phyloP scores from a whole-genome alignment of 148 eudicot species.

The Spergularia marina region DNA sequence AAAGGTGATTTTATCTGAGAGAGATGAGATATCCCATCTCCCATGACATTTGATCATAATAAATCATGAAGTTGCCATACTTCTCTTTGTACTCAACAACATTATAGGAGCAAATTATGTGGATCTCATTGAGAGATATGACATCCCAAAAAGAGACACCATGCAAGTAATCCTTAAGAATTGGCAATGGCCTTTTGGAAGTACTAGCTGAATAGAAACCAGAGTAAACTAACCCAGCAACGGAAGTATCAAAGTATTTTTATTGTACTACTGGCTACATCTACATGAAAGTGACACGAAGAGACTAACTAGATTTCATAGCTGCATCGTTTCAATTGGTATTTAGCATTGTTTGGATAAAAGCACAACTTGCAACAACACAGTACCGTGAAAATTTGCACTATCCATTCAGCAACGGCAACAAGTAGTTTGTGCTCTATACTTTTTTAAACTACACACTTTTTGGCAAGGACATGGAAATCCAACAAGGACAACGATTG shows the following conservation, averaged over 20 bases:
- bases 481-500: neutral
- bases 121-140: neutral
- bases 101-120: too few relatives aligned
- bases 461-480: slow-evolving; percentile 18
- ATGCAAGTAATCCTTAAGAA: too few relatives aligned
- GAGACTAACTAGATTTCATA: neutral
- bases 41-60: neutral
- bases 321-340: neutral
- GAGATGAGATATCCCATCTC: neutral
- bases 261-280: neutral
- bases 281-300: slow-evolving; percentile 10
- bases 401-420: slow-evolving; percentile 5
- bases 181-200: too few relatives aligned
- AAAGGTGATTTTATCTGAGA: neutral
- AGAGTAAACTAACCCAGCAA: neutral
- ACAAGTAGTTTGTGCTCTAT: slow-evolving; percentile 1
- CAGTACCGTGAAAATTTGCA: slow-evolving; percentile 8
- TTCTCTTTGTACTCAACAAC: neutral
- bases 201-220: too few relatives aligned
- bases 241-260: neutral
- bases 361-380: neutral
- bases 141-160: neutral
- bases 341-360: neutral
- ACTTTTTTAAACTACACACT: slow-evolving; percentile 21
- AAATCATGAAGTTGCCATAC: neutral